phyloP scores from a whole-genome alignment of 2,329 filamentous ascomycete genomes.

The Xylariales sp. region DNA sequence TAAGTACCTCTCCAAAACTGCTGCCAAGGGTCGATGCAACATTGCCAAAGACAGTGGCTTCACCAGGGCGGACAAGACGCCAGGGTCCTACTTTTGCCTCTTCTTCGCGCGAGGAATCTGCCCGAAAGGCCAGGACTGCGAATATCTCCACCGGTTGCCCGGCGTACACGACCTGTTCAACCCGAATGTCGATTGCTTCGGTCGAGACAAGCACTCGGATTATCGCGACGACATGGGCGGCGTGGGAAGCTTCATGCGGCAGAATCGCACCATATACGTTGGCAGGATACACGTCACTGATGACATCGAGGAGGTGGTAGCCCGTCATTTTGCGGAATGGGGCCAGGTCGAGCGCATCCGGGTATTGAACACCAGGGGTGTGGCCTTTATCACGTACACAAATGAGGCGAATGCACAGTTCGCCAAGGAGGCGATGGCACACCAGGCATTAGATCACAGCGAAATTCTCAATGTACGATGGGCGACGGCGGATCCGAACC shows the following conservation, averaged over 20 bases:
- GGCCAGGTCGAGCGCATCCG: slow-evolving; percentile 84
- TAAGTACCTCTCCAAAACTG: slow-evolving; percentile 78
- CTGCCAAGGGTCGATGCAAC: slow-evolving; percentile 82
- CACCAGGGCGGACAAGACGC: slow-evolving; percentile 70
- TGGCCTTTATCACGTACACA: slow-evolving; percentile 91
- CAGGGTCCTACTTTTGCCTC: slow-evolving; percentile 86
- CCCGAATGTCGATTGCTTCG: slow-evolving; percentile 92
- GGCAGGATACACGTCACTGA: slow-evolving; percentile 93
- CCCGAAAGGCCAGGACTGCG: slow-evolving; percentile 86
- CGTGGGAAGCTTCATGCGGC: slow-evolving; percentile 87
- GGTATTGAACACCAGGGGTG: slow-evolving; percentile 82
- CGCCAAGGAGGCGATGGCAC: slow-evolving; percentile 92
- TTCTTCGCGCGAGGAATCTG: slow-evolving; percentile 82
- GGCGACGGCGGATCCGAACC: slow-evolving; percentile 96
- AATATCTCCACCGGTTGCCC: slow-evolving; percentile 87
- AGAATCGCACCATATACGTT: slow-evolving; percentile 91
- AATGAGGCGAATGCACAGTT: slow-evolving; percentile 87
- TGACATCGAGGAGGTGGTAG: slow-evolving; percentile 94
- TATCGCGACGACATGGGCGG: slow-evolving; percentile 98
- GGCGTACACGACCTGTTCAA: slow-evolving; percentile 86
- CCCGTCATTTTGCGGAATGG: slow-evolving; percentile 95
- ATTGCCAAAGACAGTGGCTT: slow-evolving; percentile 75
- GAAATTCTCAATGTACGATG: slow-evolving; percentile 95
- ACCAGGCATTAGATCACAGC: slow-evolving; percentile 85
- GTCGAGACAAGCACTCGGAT: slow-evolving; percentile 85